Conservation (phyloP, 257 asterid genomes). For the Rehmannia glutinosa region DNA sequence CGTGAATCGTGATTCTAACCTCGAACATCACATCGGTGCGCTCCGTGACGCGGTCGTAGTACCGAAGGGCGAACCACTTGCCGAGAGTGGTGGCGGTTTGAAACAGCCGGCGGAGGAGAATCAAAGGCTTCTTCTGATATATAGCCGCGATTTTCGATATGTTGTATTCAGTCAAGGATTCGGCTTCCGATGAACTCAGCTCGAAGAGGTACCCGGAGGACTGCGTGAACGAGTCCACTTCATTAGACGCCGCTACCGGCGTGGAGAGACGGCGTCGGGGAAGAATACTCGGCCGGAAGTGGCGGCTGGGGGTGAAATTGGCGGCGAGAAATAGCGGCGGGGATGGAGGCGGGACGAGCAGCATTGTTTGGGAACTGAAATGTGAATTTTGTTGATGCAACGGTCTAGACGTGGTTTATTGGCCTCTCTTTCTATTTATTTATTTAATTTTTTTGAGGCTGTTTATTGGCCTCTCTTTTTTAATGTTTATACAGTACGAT, state of each 20-base stretch:
- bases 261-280: constrained; percentile 24
- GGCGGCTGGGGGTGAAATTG: constrained; percentile 22
- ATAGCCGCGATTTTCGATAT: constrained; percentile 47
- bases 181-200: constrained; percentile 72
- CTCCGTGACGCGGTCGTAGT: constrained; percentile 56
- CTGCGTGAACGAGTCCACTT: constrained; percentile 74
- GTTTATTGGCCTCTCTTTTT: too few relatives aligned
- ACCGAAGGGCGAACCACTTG: constrained; percentile 89
- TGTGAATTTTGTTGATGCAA: constrained; percentile 8
- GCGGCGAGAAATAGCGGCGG: constrained; percentile 21
- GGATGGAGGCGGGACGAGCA: constrained; percentile 31
- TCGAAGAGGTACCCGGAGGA: constrained; percentile 80
- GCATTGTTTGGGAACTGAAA: constrained; percentile 19
- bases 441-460: not conserved
- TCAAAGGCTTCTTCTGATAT: constrained; percentile 71
- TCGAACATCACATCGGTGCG: constrained; percentile 78
- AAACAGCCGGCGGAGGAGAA: constrained; percentile 71
- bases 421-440: constrained; percentile 18
- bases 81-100: constrained; percentile 78
- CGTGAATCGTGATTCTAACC: constrained; percentile 31
- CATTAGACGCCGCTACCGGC: constrained; percentile 26
- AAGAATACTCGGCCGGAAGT: constrained; percentile 5
- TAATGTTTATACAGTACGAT: too few relatives aligned
- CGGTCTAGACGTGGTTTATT: constrained; percentile 17
- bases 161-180: constrained; percentile 59